phyloP scores from a whole-genome alignment of 805 yeast genomes.

The Yamadazyma philogaea region DNA sequence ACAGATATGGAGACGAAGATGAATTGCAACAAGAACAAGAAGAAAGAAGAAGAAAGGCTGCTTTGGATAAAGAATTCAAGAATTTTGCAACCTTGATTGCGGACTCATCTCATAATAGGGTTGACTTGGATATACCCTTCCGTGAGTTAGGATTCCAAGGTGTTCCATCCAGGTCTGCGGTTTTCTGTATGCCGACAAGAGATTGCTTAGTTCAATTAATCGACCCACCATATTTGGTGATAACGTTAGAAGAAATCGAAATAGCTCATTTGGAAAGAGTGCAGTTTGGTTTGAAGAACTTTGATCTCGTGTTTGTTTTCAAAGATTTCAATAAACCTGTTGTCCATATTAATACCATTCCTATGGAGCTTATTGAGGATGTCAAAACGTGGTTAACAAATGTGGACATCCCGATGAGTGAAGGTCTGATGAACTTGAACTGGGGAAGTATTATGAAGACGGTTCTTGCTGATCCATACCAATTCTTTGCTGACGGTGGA shows the following conservation, averaged over 20 bases:
- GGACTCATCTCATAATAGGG: constrained; percentile 76
- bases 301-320: constrained; percentile 94
- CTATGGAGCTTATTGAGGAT: constrained; percentile 86
- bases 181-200: constrained; percentile 93
- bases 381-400: constrained; percentile 97
- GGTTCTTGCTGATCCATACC: constrained; percentile 85
- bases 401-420: constrained; percentile 92
- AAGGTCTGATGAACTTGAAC: constrained; percentile 92
- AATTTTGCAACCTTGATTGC: constrained; percentile 87
- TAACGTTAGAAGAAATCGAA: constrained; percentile 88
- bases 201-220: constrained; percentile 92
- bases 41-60: constrained; percentile 87
- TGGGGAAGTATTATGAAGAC: constrained; percentile 97
- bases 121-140: constrained; percentile 91
- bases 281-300: constrained; percentile 93
- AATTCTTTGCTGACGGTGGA: constrained; percentile 90
- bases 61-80: constrained; percentile 88
- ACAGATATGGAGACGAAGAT: constrained; percentile 95
- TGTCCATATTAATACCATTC: constrained; percentile 90
- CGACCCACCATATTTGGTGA: constrained; percentile 93
- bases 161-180: constrained; percentile 94
- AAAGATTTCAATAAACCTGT: constrained; percentile 87
- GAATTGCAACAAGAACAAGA: constrained; percentile 98
- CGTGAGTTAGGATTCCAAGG: constrained; percentile 96
- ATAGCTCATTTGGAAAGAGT: constrained; percentile 95